Evolutionary conservation across 2,329 filamentous ascomycete species (phyloP), one percentile per base, ranked within the genome.

Genomic region (Phyllachora maydis): DNA sequence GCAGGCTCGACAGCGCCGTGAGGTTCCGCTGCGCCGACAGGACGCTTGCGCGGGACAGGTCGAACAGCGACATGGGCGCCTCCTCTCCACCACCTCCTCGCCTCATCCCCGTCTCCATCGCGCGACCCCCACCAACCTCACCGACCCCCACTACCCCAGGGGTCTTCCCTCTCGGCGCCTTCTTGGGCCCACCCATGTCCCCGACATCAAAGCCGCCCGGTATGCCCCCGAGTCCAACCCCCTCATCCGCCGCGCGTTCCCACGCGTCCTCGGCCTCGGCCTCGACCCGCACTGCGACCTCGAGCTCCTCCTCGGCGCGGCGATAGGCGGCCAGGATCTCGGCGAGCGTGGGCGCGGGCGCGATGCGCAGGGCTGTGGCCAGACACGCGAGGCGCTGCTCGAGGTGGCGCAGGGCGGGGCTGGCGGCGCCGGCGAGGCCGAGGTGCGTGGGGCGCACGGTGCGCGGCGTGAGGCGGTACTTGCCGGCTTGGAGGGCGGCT

Each of bases 381-480:
- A 90, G 54, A 18, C 82, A 74, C 36, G 85, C 79, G 40, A 82
- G 77, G 12, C 78, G 66, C 40, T 85, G 78, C 36, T 85, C 75
- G 1, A 88, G 52, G 33, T 78, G 69, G 15, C 76, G 63, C 24
- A 88, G 62, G 28, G 68, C 54, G 14, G 56, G 48, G 43, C 70
- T 61, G 34, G 61, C 58, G n/a, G n/a, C n/a, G 37, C 54, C 66
- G 10, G 61, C 53, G 16, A 65, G 67, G 21, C 67, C 59, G 12
- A 70, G 46, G 36, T 70, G 65, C 2, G 63, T 68, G 4, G 65
- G 64, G 14, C 52, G 56, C 12, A 58, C 35, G 0, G 65, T 68
- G 16, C 47, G 47, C 10, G 50, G 38, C 8, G 57, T 66, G 11
- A 62, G 60, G 16, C 66, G 59, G 42, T 82, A 77, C 29, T 75